Percentiles rank a stretch among this genome's conserved stretches.
These are phyloP conservation scores for Fraxinus anomala DNA, from an alignment of 257 asterid species.

Conservation along the genomic window DNA sequence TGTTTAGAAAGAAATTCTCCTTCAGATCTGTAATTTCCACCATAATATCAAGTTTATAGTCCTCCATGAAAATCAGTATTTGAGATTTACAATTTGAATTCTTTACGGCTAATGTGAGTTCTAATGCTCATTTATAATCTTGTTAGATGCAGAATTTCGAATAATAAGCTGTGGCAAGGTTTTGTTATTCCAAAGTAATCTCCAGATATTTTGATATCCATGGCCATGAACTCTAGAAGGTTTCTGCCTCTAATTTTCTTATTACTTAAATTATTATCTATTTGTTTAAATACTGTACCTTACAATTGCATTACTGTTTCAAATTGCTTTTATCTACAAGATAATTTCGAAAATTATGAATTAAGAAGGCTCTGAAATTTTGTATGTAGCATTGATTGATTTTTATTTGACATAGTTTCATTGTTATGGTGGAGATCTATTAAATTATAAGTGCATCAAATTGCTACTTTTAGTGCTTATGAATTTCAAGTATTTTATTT, in stretches of 20 bases:
- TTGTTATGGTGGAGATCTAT: not conserved
- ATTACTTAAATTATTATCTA: not conserved
- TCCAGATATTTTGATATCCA: constrained; percentile 20
- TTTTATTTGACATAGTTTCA: not conserved
- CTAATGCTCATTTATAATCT: not conserved
- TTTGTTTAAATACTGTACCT: not conserved
- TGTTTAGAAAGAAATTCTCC: not conserved
- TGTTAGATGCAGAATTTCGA: constrained; percentile 18
- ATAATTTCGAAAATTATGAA: not conserved
- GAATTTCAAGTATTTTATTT: not conserved
- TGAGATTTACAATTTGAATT: constrained; percentile 13
- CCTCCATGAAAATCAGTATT: constrained; percentile 23
- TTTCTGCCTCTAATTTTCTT: constrained; percentile 1
- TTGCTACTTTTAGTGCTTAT: not conserved
- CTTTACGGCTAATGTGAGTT: constrained; percentile 2
- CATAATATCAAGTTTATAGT: not conserved
- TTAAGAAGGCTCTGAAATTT: not conserved
- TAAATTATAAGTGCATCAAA: not conserved
- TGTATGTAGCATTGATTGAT: not conserved
- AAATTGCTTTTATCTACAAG: not conserved
- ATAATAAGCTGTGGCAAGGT: constrained; percentile 31
- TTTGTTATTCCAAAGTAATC: constrained; percentile 21
- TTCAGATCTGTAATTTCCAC: constrained; percentile 29
- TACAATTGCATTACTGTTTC: not conserved
- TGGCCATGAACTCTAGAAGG: constrained; percentile 69